Evolutionary conservation across 257 asterid species (phyloP).

Genomic region (Eustoma russellianum): DNA sequence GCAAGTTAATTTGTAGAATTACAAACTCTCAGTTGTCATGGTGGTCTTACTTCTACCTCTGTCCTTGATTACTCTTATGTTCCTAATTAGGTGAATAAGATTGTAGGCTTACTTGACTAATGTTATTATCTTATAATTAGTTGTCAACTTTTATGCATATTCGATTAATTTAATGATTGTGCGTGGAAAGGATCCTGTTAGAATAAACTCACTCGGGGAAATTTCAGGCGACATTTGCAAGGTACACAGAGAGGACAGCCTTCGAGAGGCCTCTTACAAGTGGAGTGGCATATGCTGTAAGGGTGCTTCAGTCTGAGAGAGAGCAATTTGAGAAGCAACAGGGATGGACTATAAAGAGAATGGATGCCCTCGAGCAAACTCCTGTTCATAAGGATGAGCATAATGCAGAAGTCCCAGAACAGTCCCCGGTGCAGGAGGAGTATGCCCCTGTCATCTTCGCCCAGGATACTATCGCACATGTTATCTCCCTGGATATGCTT

Average conservation of each 20-base stretch:
- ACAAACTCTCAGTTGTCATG: no score
- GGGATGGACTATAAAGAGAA: slow-evolving; percentile 87
- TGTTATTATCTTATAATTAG: no score
- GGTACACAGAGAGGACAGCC: slow-evolving; percentile 78
- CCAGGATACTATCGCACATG: slow-evolving; percentile 93
- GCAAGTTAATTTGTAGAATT: not conserved
- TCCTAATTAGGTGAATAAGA: no score
- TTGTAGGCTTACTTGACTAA: no score
- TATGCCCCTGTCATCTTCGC: slow-evolving; percentile 98
- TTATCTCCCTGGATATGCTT: slow-evolving; percentile 87
- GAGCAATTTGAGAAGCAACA: slow-evolving; percentile 73
- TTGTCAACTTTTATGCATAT: no score
- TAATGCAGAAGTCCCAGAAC: slow-evolving; percentile 54
- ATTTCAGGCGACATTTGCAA: slow-evolving; percentile 69
- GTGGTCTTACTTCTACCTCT: no score
- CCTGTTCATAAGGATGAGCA: slow-evolving; percentile 92
- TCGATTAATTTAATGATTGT: no score
- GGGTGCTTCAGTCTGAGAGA: slow-evolving; percentile 78
- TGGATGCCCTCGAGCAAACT: slow-evolving; percentile 67
- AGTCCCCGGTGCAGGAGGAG: slow-evolving; percentile 84
- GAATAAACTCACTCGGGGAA: slow-evolving; percentile 5
- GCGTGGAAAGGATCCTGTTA: slow-evolving; percentile 1
- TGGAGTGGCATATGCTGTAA: slow-evolving; percentile 97
- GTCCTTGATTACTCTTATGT: no score
- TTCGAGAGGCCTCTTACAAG: slow-evolving; percentile 98